Evolutionary conservation across 2,329 filamentous ascomycete species (phyloP).

Genomic region (Tolypocladium paradoxum): DNA sequence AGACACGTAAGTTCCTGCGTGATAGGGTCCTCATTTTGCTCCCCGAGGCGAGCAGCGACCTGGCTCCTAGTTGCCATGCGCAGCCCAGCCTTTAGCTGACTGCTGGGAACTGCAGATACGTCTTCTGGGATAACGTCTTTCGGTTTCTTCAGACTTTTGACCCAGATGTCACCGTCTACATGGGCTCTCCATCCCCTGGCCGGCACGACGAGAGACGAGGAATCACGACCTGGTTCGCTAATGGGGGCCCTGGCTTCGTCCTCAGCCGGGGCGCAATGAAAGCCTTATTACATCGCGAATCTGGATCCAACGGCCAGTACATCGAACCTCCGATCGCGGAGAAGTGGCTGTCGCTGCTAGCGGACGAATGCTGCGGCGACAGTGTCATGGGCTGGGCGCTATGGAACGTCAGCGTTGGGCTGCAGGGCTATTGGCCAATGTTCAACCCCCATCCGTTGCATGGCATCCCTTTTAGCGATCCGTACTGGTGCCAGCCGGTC

Average conservation of each 20-base stretch:
- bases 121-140: not conserved
- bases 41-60: not conserved
- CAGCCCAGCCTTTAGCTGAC: not conserved
- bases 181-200: not conserved
- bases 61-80: not conserved
- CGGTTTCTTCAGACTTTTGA: not conserved
- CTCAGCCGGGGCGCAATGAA: not conserved
- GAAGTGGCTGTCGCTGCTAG: not conserved
- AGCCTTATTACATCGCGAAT: not conserved
- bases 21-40: no score
- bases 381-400: not conserved
- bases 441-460: not conserved
- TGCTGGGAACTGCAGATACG: not conserved
- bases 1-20: constrained; percentile 32
- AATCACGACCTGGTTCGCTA: not conserved
- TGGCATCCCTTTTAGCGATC: not conserved
- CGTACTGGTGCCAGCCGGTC: not conserved
- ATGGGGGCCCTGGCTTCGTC: not conserved
- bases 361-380: not conserved
- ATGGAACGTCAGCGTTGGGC: not conserved
- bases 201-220: not conserved
- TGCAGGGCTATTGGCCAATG: not conserved
- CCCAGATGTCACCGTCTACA: not conserved
- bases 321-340: not conserved
- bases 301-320: not conserved